Conservation (phyloP, 306 rosid genomes). For the Dicorynia guianensis region DNA sequence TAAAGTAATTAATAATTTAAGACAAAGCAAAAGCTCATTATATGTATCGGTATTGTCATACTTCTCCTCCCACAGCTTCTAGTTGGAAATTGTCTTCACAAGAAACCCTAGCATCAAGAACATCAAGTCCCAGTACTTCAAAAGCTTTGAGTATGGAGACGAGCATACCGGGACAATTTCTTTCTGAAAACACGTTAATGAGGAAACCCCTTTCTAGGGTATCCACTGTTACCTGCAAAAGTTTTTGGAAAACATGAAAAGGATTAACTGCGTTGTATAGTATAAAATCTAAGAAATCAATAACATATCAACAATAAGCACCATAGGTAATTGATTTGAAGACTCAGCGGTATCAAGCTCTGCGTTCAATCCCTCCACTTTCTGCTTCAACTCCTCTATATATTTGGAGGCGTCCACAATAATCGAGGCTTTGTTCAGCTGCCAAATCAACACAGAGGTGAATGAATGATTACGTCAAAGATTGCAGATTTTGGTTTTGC, state of each 20-base stretch:
- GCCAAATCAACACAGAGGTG: slow-evolving; percentile 16
- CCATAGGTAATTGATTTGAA: slow-evolving; percentile 63
- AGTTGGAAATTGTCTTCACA: slow-evolving; percentile 83
- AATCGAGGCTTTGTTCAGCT: slow-evolving; percentile 76
- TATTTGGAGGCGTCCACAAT: slow-evolving; percentile 78
- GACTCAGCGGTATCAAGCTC: slow-evolving; percentile 53
- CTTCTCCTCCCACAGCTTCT: slow-evolving; percentile 85
- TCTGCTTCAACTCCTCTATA: slow-evolving; percentile 72
- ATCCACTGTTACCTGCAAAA: slow-evolving; percentile 76
- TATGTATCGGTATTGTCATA: slow-evolving; percentile 42
- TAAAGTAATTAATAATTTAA: not conserved
- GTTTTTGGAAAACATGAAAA: not conserved
- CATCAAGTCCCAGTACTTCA: slow-evolving; percentile 80
- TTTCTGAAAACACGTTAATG: slow-evolving; percentile 68
- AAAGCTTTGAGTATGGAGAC: slow-evolving; percentile 79
- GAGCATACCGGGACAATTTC: slow-evolving; percentile 74
- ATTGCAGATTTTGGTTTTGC: not conserved
- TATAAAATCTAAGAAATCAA: not conserved
- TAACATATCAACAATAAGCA: slow-evolving; percentile 13
- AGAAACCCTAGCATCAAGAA: slow-evolving; percentile 91
- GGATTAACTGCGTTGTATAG: not conserved
- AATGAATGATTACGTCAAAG: not conserved
- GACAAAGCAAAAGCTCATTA: not conserved
- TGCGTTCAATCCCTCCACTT: slow-evolving; percentile 62
- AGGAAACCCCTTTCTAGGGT: slow-evolving; percentile 75